Conservation (phyloP, 495 filamentous ascomycete genomes). For the Aspergillus funiculosus region DNA sequence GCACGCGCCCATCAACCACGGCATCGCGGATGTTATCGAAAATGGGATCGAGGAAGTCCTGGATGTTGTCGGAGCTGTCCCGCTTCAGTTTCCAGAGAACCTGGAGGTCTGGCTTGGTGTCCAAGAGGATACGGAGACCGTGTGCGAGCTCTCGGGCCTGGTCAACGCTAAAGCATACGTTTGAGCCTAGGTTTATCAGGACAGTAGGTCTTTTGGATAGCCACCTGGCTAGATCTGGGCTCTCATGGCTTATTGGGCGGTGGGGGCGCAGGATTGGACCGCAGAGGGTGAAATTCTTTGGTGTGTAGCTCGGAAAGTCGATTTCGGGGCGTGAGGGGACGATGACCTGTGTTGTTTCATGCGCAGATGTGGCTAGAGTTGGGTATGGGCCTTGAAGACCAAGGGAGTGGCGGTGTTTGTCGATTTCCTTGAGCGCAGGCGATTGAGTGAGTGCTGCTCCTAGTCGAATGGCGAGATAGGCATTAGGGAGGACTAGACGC, state of each 20-base stretch:
- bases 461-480: conserved; percentile 20
- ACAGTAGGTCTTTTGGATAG: conserved; percentile 30
- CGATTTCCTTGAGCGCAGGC: conserved; percentile 1
- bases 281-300: conserved; percentile 15
- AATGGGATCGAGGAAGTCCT: neutral
- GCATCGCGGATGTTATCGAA: neutral
- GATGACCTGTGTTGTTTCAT: conserved; percentile 6
- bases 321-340: conserved; percentile 9
- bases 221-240: conserved; percentile 32
- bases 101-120: conserved; percentile 23
- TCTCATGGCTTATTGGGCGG: conserved; percentile 11
- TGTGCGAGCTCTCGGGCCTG: conserved; percentile 28
- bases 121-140: conserved; percentile 29
- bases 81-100: conserved; percentile 41
- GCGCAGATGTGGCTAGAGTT: neutral
- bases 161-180: conserved; percentile 6
- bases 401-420: conserved; percentile 11
- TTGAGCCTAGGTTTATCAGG: conserved; percentile 35
- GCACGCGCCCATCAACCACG: conserved; percentile 15
- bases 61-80: neutral
- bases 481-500: conserved; percentile 26
- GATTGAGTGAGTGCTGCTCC: neutral
- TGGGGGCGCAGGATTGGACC: conserved; percentile 21
- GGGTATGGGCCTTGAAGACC: conserved; percentile 14
- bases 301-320: conserved; percentile 17